Conservation (phyloP, 2,329 filamentous ascomycete genomes). For the Tolypocladium inflatum region DNA sequence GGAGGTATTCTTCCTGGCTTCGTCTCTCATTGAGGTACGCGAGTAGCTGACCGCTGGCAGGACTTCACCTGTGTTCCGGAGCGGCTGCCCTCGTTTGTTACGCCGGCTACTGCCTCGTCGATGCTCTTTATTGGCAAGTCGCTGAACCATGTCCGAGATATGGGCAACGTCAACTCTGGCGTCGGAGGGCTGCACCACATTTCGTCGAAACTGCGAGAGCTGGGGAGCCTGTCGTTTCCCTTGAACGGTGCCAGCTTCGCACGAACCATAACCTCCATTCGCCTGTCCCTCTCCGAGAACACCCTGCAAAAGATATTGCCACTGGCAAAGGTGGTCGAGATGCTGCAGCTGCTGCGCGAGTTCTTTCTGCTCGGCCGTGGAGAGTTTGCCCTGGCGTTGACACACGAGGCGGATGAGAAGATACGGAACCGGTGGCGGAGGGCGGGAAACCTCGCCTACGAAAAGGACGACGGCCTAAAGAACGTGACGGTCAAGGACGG, state of each 20-base stretch:
- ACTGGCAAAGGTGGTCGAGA: conserved; percentile 63
- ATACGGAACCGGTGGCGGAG: conserved; percentile 64
- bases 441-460: conserved; percentile 47
- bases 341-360: conserved; percentile 67
- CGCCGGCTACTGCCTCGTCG: conserved; percentile 62
- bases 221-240: conserved; percentile 62
- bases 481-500: conserved; percentile 68
- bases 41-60: conserved; percentile 15
- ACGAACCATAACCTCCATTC: conserved; percentile 63
- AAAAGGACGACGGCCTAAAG: conserved; percentile 39
- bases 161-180: conserved; percentile 33
- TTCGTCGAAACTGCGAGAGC: conserved; percentile 57
- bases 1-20: conserved; percentile 25
- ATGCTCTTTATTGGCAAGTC: conserved; percentile 89
- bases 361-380: conserved; percentile 83
- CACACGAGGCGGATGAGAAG: conserved; percentile 74
- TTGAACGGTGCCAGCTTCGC: conserved; percentile 64
- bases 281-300: conserved; percentile 73
- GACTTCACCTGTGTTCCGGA: conserved; percentile 49
- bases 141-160: conserved; percentile 68
- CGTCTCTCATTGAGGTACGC: neutral
- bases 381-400: conserved; percentile 83
- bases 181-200: conserved; percentile 49
- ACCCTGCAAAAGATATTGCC: conserved; percentile 77
- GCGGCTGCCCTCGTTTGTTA: conserved; percentile 73